Evolutionary conservation across 2,329 filamentous ascomycete genomes (phyloP).

Genomic region (Colletotrichum truncatum): DNA sequence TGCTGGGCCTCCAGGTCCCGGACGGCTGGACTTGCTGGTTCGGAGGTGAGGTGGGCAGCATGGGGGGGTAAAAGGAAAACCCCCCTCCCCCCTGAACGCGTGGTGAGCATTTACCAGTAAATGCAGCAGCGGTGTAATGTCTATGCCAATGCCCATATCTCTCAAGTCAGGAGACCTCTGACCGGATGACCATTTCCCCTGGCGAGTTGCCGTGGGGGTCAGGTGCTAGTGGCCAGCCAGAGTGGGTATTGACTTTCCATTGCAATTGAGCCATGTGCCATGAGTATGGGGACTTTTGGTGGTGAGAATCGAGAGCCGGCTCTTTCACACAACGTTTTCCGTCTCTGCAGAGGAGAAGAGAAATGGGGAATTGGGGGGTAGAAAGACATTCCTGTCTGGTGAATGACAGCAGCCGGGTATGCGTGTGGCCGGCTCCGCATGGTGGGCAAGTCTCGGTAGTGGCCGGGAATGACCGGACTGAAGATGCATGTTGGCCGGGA

Average conservation of each 20-base stretch:
- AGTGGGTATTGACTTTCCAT: too few species aligned
- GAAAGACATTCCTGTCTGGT: background rate
- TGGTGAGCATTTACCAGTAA: constrained; percentile 4
- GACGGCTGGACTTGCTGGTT: constrained; percentile 26
- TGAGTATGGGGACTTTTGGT: too few species aligned
- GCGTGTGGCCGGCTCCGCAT: background rate
- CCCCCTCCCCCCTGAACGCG: background rate
- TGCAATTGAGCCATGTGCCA: background rate
- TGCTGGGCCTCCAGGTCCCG: constrained; percentile 19
- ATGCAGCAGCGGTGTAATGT: constrained; percentile 1
- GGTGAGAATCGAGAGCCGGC: too few species aligned
- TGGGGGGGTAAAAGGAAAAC: background rate
- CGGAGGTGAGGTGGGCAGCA: background rate
- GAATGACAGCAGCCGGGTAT: background rate
- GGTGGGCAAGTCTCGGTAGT: background rate
- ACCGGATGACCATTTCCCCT: constrained; percentile 18
- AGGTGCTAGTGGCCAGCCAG: constrained; percentile 2
- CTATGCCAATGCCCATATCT: background rate
- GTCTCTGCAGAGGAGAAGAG: too few species aligned
- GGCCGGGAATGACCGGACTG: background rate
- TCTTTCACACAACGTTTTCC: too few species aligned
- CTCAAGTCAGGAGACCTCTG: constrained; percentile 17
- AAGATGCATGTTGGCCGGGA: background rate
- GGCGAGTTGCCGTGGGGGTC: constrained; percentile 16
- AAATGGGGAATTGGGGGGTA: too few species aligned